Base-by-base conservation (phyloP, 1,284 basidiomycete species). In the Sphagnurus paluster region DNA sequence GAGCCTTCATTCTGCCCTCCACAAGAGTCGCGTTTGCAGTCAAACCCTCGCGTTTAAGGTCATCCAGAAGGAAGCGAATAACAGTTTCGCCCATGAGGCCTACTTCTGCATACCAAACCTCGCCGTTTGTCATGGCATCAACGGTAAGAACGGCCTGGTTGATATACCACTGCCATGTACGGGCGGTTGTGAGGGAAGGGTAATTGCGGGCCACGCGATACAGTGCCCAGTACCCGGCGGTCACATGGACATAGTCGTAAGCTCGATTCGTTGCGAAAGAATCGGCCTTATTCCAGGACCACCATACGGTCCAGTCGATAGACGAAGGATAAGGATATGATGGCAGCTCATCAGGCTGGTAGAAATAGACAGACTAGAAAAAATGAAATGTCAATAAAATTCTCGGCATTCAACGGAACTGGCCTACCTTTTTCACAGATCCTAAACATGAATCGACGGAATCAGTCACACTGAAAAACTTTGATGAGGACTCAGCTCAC, bases 81-180 rank as follows among this genome's bases (percentile, higher is more conserved):
- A 80, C 77, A 0, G 79, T 80, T 61, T 82, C 79, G 24, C 77
- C 79, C 79, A 82, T 82, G 20, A 79, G 60, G 1, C 79, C 78
- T 51, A 72, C 76, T 37, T 68, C 58, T 0, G 64, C 69, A 55
- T 69, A 80, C 3, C 74, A 76, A 1, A 78, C 76, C 9, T 59
- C 50, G 1, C 72, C 72, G 41, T 67, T 61, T 2, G 76, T 78
- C 73, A 79, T 75, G 2, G 68, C 63, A n/a, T 62, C 52, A 9
- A 80, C 66, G 0, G 79, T 82, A 24, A 69, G 46, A 3, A 79
- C 76, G 0, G 78, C 77, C 55, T 80, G 76, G 45, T 76, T 76
- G 46, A 82, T 53, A 54, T 80, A 80, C 75, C 76, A 82, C 44
- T 77, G 67, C 78, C 78, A 80, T 2, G 67, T 68, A 42, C 76